Evolutionary conservation across 345 rosid species (phyloP).

Genomic region (Kernera saxatilis): DNA sequence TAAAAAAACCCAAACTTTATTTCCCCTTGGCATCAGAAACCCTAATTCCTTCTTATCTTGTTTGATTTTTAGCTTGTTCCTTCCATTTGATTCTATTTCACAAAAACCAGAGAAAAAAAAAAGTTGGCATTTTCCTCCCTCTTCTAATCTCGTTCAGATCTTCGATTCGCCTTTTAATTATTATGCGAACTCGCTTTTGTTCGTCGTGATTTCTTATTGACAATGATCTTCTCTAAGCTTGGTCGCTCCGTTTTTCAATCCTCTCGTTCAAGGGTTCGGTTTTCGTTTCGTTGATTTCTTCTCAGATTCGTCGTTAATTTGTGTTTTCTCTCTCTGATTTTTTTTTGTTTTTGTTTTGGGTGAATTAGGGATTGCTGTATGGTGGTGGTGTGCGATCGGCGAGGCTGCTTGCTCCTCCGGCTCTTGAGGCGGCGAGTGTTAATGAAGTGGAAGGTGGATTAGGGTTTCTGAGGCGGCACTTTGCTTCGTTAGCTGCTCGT

Average conservation of each 20-base stretch:
- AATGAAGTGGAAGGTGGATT: conserved; percentile 37
- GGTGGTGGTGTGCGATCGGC: conserved; percentile 28
- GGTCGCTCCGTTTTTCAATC: conserved; percentile 10
- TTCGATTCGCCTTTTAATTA: background rate
- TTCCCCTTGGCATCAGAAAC: background rate
- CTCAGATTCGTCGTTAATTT: background rate
- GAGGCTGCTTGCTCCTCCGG: conserved; percentile 8
- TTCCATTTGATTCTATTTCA: background rate
- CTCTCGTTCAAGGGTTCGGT: conserved; percentile 30
- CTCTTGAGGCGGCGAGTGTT: conserved; percentile 11
- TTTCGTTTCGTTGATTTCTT: background rate
- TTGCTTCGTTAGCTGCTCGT: conserved; percentile 39
- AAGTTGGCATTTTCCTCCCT: background rate
- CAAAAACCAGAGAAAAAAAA: background rate
- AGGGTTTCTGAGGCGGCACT: conserved; percentile 53
- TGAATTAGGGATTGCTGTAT: conserved; percentile 6
- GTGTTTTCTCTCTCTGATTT: background rate
- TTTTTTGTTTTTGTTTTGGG: background rate
- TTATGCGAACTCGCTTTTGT: conserved; percentile 11
- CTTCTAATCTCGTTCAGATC: conserved; percentile 2
- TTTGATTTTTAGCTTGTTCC: background rate
- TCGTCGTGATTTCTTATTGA: background rate
- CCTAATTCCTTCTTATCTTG: conserved; percentile 4
- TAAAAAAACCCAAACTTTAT: background rate
- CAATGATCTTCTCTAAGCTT: conserved; percentile 30